Percentiles rank a stretch among this genome's conserved stretches.
phyloP scores from a whole-genome alignment of 495 filamentous ascomycete species.

The Xylaria bambusicola region DNA sequence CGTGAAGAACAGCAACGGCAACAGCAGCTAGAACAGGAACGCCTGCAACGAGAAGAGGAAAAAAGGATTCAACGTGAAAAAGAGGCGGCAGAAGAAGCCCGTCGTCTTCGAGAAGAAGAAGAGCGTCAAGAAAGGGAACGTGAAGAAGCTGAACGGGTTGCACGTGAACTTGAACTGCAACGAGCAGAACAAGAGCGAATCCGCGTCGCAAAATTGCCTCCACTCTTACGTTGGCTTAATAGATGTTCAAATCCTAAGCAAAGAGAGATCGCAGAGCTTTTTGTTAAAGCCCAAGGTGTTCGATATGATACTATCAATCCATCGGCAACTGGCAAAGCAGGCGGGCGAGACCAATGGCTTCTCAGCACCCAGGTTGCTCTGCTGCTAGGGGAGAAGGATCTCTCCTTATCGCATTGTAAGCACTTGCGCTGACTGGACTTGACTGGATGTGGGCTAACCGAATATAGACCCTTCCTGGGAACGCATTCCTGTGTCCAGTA shows the following conservation, averaged over 20 bases:
- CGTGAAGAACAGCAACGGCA: slow-evolving; percentile 38
- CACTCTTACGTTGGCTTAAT: slow-evolving; percentile 56
- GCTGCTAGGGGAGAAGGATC: slow-evolving; percentile 73
- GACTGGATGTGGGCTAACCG: slow-evolving; percentile 16
- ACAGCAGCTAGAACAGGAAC: slow-evolving; percentile 31
- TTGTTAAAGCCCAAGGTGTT: slow-evolving; percentile 51
- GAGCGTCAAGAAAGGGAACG: slow-evolving; percentile 23
- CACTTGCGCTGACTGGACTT: slow-evolving; percentile 9
- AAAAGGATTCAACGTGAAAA: slow-evolving; percentile 46
- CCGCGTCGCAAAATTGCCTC: slow-evolving; percentile 53
- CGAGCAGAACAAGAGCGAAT: slow-evolving; percentile 48
- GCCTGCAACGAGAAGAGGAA: slow-evolving; percentile 40
- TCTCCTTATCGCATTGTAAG: slow-evolving; percentile 71
- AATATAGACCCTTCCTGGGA: slow-evolving; percentile 69
- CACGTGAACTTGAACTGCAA: slow-evolving; percentile 56
- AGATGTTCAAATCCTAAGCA: slow-evolving; percentile 49
- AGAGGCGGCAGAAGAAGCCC: slow-evolving; percentile 41
- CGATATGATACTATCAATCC: slow-evolving; percentile 57
- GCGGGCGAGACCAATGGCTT: slow-evolving; percentile 68
- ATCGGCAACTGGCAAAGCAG: slow-evolving; percentile 44
- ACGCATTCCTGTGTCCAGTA: slow-evolving; percentile 45
- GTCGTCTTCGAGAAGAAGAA: slow-evolving; percentile 47
- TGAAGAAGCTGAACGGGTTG: slow-evolving; percentile 51
- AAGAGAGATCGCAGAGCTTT: slow-evolving; percentile 50
- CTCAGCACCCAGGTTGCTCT: slow-evolving; percentile 76